Percentiles rank a stretch among this genome's conserved stretches.
These are phyloP conservation scores for Phaffomyces antillensis DNA, from an alignment of 805 yeast species.

Conservation along the genomic window DNA sequence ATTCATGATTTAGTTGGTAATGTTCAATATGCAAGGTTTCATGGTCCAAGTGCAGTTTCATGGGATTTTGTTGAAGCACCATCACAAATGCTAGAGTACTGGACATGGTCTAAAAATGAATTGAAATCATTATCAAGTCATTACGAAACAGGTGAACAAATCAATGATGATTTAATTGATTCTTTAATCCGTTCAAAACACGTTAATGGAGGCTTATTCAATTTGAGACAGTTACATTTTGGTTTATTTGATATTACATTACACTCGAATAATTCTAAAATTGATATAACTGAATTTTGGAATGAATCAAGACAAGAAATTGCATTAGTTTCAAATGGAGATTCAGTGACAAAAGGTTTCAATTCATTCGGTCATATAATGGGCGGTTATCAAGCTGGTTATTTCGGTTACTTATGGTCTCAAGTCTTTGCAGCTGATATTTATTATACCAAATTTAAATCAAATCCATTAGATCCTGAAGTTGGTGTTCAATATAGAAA, in stretches of 20 bases:
- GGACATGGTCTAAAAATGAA: slow-evolving; percentile 73
- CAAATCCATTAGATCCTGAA: slow-evolving; percentile 55
- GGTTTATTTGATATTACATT: slow-evolving; percentile 71
- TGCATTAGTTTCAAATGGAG: slow-evolving; percentile 50
- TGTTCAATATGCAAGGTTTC: slow-evolving; percentile 59
- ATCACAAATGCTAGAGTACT: slow-evolving; percentile 81
- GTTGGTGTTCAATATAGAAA: slow-evolving; percentile 67
- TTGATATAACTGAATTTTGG: slow-evolving; percentile 55
- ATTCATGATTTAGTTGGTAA: slow-evolving; percentile 70
- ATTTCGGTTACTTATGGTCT: slow-evolving; percentile 83
- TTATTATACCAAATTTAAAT: slow-evolving; percentile 60
- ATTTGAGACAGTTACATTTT: slow-evolving; percentile 71
- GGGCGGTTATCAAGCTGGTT: slow-evolving; percentile 79
- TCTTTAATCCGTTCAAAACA: slow-evolving; percentile 59
- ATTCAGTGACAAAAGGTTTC: slow-evolving; percentile 53
- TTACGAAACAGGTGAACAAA: slow-evolving; percentile 47
- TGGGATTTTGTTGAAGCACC: slow-evolving; percentile 92
- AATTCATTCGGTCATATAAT: slow-evolving; percentile 73
- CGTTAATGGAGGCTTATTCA: slow-evolving; percentile 67
- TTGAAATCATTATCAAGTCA: slow-evolving; percentile 57
- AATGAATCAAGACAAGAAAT: slow-evolving; percentile 58
- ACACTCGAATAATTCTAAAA: slow-evolving; percentile 41
- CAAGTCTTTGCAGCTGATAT: slow-evolving; percentile 82
- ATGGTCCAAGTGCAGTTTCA: slow-evolving; percentile 65
- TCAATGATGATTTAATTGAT: slow-evolving; percentile 50